Percentiles rank a stretch among this genome's conserved stretches.
phyloP scores from a whole-genome alignment of 202 grass and related monocot species.

The Dendrocalamus latiflorus region DNA sequence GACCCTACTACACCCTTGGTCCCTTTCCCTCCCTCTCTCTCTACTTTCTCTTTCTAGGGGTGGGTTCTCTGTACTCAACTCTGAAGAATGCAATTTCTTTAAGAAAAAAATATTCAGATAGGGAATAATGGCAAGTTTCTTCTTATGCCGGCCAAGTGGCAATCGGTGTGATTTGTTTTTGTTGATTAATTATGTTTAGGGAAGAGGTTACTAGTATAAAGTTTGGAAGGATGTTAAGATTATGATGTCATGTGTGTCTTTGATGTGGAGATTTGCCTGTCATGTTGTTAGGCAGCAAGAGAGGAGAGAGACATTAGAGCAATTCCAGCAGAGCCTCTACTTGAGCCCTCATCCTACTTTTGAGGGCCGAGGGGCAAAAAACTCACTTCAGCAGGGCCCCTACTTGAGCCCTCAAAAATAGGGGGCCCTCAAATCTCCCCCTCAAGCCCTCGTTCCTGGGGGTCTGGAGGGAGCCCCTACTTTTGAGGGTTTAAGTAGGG shows the following conservation, averaged over 20 bases:
- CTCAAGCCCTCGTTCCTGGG: no score
- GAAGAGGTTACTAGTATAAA: not conserved
- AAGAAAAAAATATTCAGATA: not conserved
- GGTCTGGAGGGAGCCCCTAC: no score
- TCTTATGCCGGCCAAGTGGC: slow-evolving; percentile 7
- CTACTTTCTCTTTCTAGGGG: not conserved
- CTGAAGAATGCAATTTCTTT: not conserved
- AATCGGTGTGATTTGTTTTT: not conserved
- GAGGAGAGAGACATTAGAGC: not conserved
- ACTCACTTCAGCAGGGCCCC: no score
- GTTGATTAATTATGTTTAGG: not conserved
- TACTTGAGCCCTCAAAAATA: no score
- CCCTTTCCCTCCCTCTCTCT: not conserved
- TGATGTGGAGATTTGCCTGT: slow-evolving; percentile 27
- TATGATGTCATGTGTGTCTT: slow-evolving; percentile 25
- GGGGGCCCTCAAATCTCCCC: no score
- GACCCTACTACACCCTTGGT: not conserved
- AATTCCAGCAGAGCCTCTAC: no score
- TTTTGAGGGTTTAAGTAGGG: no score
- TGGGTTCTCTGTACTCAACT: slow-evolving; percentile 2
- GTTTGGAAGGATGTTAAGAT: slow-evolving; percentile 12
- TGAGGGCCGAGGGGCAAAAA: no score
- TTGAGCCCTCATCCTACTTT: no score
- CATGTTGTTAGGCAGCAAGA: not conserved
- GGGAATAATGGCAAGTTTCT: slow-evolving; percentile 20